These are phyloP conservation scores for Maudiozyma serrabonitensis DNA, from an alignment of 805 yeast species.

Conservation along the genomic window DNA sequence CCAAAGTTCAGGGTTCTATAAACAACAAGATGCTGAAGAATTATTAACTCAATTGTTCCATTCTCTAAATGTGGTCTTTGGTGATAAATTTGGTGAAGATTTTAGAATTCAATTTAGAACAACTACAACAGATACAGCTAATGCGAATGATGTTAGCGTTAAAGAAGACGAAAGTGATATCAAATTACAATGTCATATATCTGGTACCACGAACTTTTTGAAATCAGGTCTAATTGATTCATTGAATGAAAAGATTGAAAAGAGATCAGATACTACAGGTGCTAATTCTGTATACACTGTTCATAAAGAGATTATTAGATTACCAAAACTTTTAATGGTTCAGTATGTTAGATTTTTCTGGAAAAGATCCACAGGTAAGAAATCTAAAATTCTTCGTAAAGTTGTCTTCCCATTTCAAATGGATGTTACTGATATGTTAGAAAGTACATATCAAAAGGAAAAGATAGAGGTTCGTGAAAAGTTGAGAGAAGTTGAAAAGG, in stretches of 20 bases:
- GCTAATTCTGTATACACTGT: slow-evolving; percentile 65
- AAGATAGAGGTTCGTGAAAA: slow-evolving; percentile 69
- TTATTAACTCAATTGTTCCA: slow-evolving; percentile 72
- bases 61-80: slow-evolving; percentile 37
- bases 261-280: slow-evolving; percentile 60
- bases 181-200: slow-evolving; percentile 85
- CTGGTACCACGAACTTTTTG: slow-evolving; percentile 74
- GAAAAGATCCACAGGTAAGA: slow-evolving; percentile 84
- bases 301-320: slow-evolving; percentile 47
- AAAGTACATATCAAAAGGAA: slow-evolving; percentile 59
- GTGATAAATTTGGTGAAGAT: slow-evolving; percentile 41
- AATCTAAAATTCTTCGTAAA: slow-evolving; percentile 87
- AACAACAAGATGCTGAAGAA: slow-evolving; percentile 98
- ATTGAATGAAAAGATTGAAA: slow-evolving; percentile 67
- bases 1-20: slow-evolving; percentile 53
- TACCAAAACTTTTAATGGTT: slow-evolving; percentile 82
- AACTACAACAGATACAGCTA: slow-evolving; percentile 51
- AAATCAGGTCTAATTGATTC: slow-evolving; percentile 75
- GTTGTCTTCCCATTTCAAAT: slow-evolving; percentile 92
- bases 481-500: slow-evolving; percentile 65
- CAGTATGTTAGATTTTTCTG: slow-evolving; percentile 93
- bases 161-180: slow-evolving; percentile 45
- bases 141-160: slow-evolving; percentile 38
- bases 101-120: slow-evolving; percentile 61
- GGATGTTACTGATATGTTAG: slow-evolving; percentile 78